phyloP scores from a whole-genome alignment of 352 stramenopile species.

The Pythium sukuiense region DNA sequence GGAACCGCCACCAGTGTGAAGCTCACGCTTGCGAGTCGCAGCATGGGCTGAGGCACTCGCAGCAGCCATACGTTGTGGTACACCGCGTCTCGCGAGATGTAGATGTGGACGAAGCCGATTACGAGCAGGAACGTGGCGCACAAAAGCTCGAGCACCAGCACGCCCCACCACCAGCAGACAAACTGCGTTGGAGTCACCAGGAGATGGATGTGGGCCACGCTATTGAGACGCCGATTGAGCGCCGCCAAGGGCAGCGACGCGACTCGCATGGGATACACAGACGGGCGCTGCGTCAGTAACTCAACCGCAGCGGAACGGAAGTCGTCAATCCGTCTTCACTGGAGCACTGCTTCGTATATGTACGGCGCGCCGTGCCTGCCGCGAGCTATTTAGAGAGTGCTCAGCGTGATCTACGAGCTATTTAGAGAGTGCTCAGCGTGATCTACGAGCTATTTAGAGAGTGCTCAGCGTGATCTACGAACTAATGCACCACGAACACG shows the following conservation, averaged over 20 bases:
- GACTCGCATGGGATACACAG: no score
- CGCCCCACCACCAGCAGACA: constrained; percentile 1
- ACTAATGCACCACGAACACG: no score
- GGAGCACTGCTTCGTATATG: no score
- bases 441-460: no score
- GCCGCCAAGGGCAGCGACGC: neutral
- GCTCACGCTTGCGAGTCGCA: neutral
- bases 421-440: no score
- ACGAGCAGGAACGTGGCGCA: constrained; percentile 6
- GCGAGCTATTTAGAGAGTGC: no score
- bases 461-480: no score
- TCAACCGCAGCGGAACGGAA: no score
- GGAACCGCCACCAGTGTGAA: neutral
- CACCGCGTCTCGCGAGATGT: neutral
- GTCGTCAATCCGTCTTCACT: no score
- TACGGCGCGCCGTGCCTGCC: no score
- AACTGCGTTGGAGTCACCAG: neutral
- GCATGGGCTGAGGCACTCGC: constrained; percentile 1
- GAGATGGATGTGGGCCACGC: constrained; percentile 1
- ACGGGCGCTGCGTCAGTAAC: no score
- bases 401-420: no score
- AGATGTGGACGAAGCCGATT: constrained; percentile 3
- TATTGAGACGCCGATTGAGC: neutral
- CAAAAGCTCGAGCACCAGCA: neutral
- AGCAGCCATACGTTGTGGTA: constrained; percentile 11